These are phyloP conservation scores for Pythium utonaiense DNA, from an alignment of 352 stramenopile genomes.

Conservation along the genomic window DNA sequence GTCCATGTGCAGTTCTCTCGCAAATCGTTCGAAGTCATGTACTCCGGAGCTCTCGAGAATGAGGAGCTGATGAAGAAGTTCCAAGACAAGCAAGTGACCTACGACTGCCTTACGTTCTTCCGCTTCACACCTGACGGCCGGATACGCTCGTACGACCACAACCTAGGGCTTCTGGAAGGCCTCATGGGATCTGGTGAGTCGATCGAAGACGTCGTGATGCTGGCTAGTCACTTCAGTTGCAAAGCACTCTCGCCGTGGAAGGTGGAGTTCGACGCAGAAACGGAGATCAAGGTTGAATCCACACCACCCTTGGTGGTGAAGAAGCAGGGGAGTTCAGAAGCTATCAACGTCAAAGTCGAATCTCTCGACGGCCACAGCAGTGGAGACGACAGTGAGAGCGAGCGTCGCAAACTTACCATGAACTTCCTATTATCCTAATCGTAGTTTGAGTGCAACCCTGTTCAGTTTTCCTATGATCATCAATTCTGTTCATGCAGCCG, in stretches of 20 bases:
- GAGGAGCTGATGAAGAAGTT: slow-evolving; percentile 19
- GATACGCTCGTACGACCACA: slow-evolving; percentile 17
- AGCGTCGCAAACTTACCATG: slow-evolving; percentile 23
- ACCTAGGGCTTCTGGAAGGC: slow-evolving; percentile 15
- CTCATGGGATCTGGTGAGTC: slow-evolving; percentile 1
- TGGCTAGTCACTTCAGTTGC: slow-evolving; percentile 16
- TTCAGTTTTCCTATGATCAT: too few species aligned
- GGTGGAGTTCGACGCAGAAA: not conserved
- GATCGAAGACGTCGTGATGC: slow-evolving; percentile 3
- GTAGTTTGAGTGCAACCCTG: not conserved
- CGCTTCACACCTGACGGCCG: slow-evolving; percentile 24
- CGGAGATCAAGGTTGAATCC: slow-evolving; percentile 14
- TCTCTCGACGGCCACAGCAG: slow-evolving; percentile 2
- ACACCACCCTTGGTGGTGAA: too few species aligned
- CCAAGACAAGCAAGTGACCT: slow-evolving; percentile 19
- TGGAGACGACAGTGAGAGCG: slow-evolving; percentile 17
- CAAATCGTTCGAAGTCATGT: slow-evolving; percentile 25
- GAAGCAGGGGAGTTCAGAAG: not conserved
- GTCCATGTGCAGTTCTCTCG: slow-evolving; percentile 24
- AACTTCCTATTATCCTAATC: slow-evolving; percentile 21
- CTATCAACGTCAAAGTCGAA: slow-evolving; percentile 3
- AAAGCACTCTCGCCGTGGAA: slow-evolving; percentile 7
- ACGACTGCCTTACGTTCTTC: slow-evolving; percentile 22
- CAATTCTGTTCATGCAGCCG: too few species aligned
- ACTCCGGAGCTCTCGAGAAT: slow-evolving; percentile 17